These are phyloP conservation scores for Fusarium fujikuroi DNA, from an alignment of 2,329 filamentous ascomycete genomes.

Conservation along the genomic window DNA sequence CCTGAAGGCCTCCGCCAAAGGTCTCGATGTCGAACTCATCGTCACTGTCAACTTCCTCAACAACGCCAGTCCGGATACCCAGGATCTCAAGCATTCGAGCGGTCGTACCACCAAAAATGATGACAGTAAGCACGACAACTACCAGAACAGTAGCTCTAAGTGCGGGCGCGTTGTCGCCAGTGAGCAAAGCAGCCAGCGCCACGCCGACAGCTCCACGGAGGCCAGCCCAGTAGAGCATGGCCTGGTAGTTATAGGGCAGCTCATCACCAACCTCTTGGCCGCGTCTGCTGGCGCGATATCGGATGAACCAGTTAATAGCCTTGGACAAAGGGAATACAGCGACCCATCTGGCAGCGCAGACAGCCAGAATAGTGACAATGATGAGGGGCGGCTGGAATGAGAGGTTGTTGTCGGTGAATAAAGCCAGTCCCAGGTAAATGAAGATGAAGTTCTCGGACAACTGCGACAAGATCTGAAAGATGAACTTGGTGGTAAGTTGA, in stretches of 20 bases:
- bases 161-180: conserved; percentile 82
- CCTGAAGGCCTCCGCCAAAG: conserved; percentile 77
- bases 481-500: conserved; percentile 96
- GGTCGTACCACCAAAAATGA: conserved; percentile 98
- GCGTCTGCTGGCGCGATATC: conserved; percentile 81
- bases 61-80: conserved; percentile 94
- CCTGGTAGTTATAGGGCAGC: conserved; percentile 93
- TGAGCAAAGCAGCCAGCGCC: conserved; percentile 88
- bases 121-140: conserved; percentile 96
- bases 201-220: conserved; percentile 95
- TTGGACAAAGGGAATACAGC: conserved; percentile 93
- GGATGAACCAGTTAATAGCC: conserved; percentile 91
- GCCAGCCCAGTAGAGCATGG: conserved; percentile 99
- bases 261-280: conserved; percentile 84
- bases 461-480: conserved; percentile 94
- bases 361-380: conserved; percentile 89
- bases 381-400: conserved; percentile 96
- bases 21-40: conserved; percentile 98
- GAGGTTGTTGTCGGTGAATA: conserved; percentile 90
- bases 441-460: conserved; percentile 99
- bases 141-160: conserved; percentile 96
- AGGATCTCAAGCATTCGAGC: conserved; percentile 97
- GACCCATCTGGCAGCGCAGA: conserved; percentile 91
- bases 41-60: conserved; percentile 96
- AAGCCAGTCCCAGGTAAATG: conserved; percentile 93